Conservation (phyloP, 2,329 filamentous ascomycete genomes). For the Davidsoniella eucalypti region DNA sequence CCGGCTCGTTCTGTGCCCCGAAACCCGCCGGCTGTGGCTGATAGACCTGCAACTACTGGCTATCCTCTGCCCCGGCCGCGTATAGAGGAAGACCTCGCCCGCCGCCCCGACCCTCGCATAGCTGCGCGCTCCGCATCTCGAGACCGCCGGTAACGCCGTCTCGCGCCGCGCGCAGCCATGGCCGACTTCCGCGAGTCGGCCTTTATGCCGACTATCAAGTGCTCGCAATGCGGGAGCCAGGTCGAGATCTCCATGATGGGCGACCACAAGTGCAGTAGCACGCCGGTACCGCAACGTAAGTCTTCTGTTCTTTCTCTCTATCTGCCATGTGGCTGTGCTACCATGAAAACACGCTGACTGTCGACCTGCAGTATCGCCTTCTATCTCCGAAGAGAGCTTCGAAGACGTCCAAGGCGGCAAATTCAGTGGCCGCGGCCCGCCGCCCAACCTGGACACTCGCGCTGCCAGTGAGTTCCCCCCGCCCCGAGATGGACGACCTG, state of each 20-base stretch:
- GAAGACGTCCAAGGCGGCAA: background rate
- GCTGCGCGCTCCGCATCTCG: too few relatives aligned
- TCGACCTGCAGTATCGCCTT: constrained; percentile 3
- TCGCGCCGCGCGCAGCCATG: constrained; percentile 5
- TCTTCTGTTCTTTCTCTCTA: background rate
- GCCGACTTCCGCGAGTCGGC: constrained; percentile 41
- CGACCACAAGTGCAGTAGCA: constrained; percentile 51
- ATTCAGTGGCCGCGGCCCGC: constrained; percentile 15
- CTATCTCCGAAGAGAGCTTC: constrained; percentile 8
- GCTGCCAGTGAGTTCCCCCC: constrained; percentile 31
- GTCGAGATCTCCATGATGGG: constrained; percentile 78
- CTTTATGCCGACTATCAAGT: constrained; percentile 73
- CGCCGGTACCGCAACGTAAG: constrained; percentile 10
- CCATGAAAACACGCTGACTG: too few relatives aligned
- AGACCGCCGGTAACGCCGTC: too few relatives aligned
- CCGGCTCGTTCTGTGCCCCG: too few relatives aligned
- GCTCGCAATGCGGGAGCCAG: constrained; percentile 59
- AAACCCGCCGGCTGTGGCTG: too few relatives aligned
- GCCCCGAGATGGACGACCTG: background rate
- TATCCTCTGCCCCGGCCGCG: too few relatives aligned
- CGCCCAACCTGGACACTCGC: constrained; percentile 33
- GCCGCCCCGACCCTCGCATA: too few relatives aligned
- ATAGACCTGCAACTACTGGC: too few relatives aligned
- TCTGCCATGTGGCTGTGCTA: too few relatives aligned
- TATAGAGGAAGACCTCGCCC: too few relatives aligned